phyloP scores from a whole-genome alignment of 805 yeast genomes.

The Starmerella vaccinii region DNA sequence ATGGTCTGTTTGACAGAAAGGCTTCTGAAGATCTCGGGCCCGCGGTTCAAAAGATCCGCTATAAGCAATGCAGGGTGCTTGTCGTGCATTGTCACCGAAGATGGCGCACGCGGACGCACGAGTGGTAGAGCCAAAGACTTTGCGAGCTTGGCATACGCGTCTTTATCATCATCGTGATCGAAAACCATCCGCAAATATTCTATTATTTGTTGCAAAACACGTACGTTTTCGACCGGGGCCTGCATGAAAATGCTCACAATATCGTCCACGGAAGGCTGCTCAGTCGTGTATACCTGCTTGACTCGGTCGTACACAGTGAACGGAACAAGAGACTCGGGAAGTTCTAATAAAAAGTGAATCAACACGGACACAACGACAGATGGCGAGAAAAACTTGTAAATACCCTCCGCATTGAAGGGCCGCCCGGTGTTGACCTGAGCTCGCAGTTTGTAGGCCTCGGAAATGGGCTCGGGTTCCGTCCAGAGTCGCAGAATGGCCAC shows the following conservation, averaged over 20 bases:
- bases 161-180: neutral
- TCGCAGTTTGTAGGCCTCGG: constrained; percentile 50
- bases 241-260: constrained; percentile 24
- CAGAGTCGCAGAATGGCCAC: constrained; percentile 30
- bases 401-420: constrained; percentile 26
- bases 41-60: constrained; percentile 23
- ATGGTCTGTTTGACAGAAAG: constrained; percentile 16
- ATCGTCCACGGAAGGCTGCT: constrained; percentile 11
- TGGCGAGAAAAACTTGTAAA: constrained; percentile 36
- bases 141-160: constrained; percentile 15
- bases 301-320: constrained; percentile 49
- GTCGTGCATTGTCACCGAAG: constrained; percentile 26
- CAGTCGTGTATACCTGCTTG: constrained; percentile 42
- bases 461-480: constrained; percentile 49
- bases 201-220: constrained; percentile 20
- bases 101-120: constrained; percentile 29
- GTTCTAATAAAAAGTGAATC: constrained; percentile 56
- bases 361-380: constrained; percentile 50
- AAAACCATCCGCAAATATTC: constrained; percentile 15
- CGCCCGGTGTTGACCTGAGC: constrained; percentile 32
- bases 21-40: constrained; percentile 22
- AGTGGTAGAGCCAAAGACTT: constrained; percentile 23
- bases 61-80: constrained; percentile 27
- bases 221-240: constrained; percentile 22
- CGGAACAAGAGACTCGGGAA: constrained; percentile 65